Conservation (phyloP, 768 basidiomycete genomes). For the Daedaleopsis sinensis region DNA sequence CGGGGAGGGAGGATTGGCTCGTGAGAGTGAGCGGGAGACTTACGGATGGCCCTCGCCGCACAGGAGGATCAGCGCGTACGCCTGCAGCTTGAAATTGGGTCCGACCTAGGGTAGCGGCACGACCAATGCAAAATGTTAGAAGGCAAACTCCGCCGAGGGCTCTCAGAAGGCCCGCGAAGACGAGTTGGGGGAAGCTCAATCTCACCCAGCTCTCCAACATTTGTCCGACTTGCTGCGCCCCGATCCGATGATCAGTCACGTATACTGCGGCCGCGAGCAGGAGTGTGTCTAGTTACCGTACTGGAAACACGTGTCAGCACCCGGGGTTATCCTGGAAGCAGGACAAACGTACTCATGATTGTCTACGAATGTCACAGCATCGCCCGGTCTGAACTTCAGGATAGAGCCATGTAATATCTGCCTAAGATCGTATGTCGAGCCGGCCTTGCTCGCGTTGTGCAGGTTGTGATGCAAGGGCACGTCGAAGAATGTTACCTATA, state of each 20-base stretch:
- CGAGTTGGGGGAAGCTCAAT: conserved; percentile 22
- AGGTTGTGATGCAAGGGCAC: conserved; percentile 89
- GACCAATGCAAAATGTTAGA: not conserved
- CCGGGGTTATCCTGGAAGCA: conserved; percentile 1
- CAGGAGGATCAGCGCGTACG: conserved; percentile 80
- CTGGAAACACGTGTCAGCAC: conserved; percentile 36
- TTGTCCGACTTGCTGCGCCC: conserved; percentile 65
- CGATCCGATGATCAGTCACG: not conserved
- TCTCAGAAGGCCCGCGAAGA: not conserved
- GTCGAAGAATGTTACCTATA: conserved; percentile 86
- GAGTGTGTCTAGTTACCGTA: conserved; percentile 50
- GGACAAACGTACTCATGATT: conserved; percentile 75
- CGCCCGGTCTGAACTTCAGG: conserved; percentile 65
- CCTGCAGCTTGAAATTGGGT: conserved; percentile 74
- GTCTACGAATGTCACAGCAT: conserved; percentile 90
- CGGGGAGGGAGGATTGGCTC: not conserved
- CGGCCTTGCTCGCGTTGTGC: conserved; percentile 69
- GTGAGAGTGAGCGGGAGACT: conserved; percentile 31
- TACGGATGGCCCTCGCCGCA: conserved; percentile 75
- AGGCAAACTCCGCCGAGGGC: not conserved
- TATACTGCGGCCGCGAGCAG: not conserved
- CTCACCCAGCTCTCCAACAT: conserved; percentile 81
- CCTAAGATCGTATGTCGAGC: conserved; percentile 74
- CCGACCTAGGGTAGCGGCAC: conserved; percentile 52
- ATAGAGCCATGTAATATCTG: conserved; percentile 72